phyloP scores from a whole-genome alignment of 257 asterid species.

The Solanum bulbocastanum region DNA sequence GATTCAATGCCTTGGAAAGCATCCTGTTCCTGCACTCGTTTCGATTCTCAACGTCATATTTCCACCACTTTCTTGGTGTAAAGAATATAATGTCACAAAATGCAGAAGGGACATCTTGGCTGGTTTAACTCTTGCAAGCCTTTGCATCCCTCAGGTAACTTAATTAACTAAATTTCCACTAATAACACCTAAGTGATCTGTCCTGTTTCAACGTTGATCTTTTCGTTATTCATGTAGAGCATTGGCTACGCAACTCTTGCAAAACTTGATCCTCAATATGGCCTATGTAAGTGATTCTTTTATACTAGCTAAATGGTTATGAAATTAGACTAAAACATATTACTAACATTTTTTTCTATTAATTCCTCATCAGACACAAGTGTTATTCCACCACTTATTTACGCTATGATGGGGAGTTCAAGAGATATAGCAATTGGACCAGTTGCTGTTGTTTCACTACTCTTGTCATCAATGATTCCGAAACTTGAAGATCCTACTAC shows the following conservation, averaged over 20 bases:
- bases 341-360: not conserved
- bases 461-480: constrained; percentile 24
- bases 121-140: constrained; percentile 41
- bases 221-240: constrained; percentile 7
- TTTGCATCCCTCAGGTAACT: constrained; percentile 34
- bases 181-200: not conserved
- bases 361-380: constrained; percentile 17
- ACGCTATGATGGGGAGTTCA: constrained; percentile 32
- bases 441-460: constrained; percentile 35
- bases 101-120: constrained; percentile 25
- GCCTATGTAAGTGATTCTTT: constrained; percentile 24
- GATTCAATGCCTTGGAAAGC: not conserved
- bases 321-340: not conserved
- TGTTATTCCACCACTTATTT: constrained; percentile 34
- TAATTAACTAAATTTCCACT: not conserved
- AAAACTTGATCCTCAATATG: constrained; percentile 34
- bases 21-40: not conserved
- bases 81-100: constrained; percentile 11
- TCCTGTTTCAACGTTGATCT: not conserved
- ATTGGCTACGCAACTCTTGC: constrained; percentile 37
- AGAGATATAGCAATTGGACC: constrained; percentile 41
- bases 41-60: constrained; percentile 5
- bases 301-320: not conserved
- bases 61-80: constrained; percentile 25
- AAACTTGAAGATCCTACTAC: constrained; percentile 16